phyloP scores from a whole-genome alignment of 2,329 filamentous ascomycete species.

The Nannizziopsis barbatae region DNA sequence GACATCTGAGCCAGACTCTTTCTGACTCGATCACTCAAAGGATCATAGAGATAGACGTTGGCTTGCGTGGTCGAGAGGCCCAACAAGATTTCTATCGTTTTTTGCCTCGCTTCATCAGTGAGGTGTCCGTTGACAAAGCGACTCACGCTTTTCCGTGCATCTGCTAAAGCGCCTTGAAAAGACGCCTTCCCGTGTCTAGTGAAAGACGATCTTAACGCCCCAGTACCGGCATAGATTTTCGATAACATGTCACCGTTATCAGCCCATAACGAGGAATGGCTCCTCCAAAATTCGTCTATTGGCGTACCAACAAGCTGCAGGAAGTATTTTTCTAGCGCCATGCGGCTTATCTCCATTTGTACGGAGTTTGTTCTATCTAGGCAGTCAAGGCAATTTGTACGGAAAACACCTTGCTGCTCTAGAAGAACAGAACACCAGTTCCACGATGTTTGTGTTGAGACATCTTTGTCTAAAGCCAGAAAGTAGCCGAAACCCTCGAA shows the following conservation, averaged over 20 bases:
- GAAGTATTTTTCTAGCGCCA: slow-evolving; percentile 80
- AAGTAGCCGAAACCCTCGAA: slow-evolving; percentile 89
- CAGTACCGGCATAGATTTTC: slow-evolving; percentile 92
- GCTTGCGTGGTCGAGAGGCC: slow-evolving; percentile 73
- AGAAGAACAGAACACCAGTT: slow-evolving; percentile 54
- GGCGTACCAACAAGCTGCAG: slow-evolving; percentile 58
- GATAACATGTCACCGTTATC: slow-evolving; percentile 93
- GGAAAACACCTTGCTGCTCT: slow-evolving; percentile 89
- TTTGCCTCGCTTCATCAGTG: slow-evolving; percentile 80
- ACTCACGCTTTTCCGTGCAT: slow-evolving; percentile 87
- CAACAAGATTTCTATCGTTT: slow-evolving; percentile 86
- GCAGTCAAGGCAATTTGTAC: slow-evolving; percentile 93
- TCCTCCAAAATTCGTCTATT: slow-evolving; percentile 74
- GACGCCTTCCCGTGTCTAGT: slow-evolving; percentile 95
- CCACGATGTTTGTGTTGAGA: slow-evolving; percentile 3
- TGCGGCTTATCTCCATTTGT: slow-evolving; percentile 87
- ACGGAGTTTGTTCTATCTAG: slow-evolving; percentile 92
- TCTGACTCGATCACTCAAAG: slow-evolving; percentile 82
- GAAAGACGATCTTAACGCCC: slow-evolving; percentile 88
- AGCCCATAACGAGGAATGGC: slow-evolving; percentile 88
- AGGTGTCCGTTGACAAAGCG: slow-evolving; percentile 88
- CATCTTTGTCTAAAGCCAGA: slow-evolving; percentile 55
- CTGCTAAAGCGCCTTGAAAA: slow-evolving; percentile 81
- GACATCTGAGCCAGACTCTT: slow-evolving; percentile 56
- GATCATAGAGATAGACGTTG: slow-evolving; percentile 79